Evolutionary conservation across 2,329 filamentous ascomycete genomes (phyloP), one percentile per base, ranked within the genome.

Genomic region (Knoxdaviesia proteae): DNA sequence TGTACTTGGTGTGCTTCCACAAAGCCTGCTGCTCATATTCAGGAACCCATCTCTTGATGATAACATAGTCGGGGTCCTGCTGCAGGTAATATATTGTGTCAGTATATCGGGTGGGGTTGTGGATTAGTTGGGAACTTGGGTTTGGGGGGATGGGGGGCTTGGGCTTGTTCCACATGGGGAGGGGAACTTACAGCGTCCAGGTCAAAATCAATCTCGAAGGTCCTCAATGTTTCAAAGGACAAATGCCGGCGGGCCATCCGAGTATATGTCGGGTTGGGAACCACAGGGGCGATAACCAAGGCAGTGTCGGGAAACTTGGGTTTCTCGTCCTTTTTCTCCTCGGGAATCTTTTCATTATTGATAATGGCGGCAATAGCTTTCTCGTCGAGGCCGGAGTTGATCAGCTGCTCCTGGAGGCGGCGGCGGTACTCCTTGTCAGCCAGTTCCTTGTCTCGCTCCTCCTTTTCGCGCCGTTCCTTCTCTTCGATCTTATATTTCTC

Each of bases 31-130:
- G 80, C 54, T 84, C 71, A 47, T 71, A 69, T 50, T 84, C 75
- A 4, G 73, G 70, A 42, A 86, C 74, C 73, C 74, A 82, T 44
- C 74, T 67, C 58, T 80, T 81, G 59, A 86, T 80, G 46, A 87
- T 58, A 44, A 86, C 63, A 50, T 74, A 86, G 42, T 77, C 69
- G 11, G 72, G 68, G 51, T 86, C 77, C 65, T 75, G 49, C 37
- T 20, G 20, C 2, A 20, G 20, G 20, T 20, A 20, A 3, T 20
- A 7, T 34, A 9, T 51, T 53, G 57, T 59, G 74, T 49, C 40
- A 38, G 36, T 29, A 33, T 32, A 38, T 32, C 5, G 7, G 31
- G 32, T 11, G 30, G 31, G 5, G 31, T 5, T 30, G 7, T 45
- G 10, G 6, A 33, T 36, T 7, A 33, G 11, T 34, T 29, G 8